phyloP scores from a whole-genome alignment of 139 green algal species.

The Volvox africanus region DNA sequence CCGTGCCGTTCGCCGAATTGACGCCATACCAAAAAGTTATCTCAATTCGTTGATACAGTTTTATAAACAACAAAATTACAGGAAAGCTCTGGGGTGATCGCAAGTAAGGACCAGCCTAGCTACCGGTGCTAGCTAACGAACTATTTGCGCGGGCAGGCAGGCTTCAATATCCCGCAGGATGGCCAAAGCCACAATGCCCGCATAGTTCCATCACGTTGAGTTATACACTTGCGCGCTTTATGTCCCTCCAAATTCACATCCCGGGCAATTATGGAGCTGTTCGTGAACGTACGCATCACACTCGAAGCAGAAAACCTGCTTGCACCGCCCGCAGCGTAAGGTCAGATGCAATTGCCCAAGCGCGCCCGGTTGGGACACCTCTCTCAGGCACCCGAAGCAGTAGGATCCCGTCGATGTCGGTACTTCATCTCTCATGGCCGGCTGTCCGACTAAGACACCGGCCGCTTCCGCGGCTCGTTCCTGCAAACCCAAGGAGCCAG shows the following conservation, averaged over 20 bases:
- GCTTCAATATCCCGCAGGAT: no score
- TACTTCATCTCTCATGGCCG: conserved; percentile 32
- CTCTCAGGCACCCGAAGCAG: conserved; percentile 75
- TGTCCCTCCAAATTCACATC: conserved; percentile 77
- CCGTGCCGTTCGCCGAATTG: background rate
- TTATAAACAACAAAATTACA: no score
- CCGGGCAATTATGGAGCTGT: conserved; percentile 95
- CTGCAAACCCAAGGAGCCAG: background rate
- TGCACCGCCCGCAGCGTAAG: conserved; percentile 83
- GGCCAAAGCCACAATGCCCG: no score
- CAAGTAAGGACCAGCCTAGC: background rate
- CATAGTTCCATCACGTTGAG: no score
- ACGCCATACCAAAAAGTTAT: background rate
- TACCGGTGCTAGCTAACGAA: background rate
- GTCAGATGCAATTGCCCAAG: conserved; percentile 49
- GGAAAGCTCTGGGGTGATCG: no score
- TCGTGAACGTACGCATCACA: conserved; percentile 96
- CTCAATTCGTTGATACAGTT: no score
- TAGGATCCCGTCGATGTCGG: conserved; percentile 10
- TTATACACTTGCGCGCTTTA: background rate
- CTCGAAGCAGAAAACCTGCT: conserved; percentile 91
- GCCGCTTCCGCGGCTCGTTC: conserved; percentile 11
- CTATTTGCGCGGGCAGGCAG: background rate
- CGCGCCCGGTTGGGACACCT: background rate
- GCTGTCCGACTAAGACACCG: background rate